Evolutionary conservation across 495 filamentous ascomycete species (phyloP), one percentile per base, ranked within the genome.

Genomic region (Penicillium waksmanii): DNA sequence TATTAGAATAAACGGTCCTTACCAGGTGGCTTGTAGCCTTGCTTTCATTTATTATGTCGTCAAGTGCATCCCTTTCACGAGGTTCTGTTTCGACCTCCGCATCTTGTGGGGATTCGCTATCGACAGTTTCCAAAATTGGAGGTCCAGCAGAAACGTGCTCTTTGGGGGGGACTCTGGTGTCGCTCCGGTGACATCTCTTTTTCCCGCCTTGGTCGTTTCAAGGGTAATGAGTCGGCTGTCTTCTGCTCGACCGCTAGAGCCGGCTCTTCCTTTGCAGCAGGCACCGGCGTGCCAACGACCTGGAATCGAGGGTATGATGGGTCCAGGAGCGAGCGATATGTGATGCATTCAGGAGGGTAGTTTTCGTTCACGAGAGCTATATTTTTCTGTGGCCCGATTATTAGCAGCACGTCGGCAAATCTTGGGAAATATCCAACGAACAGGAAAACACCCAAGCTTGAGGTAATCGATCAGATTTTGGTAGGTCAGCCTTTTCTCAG

Each of bases 341-440:
- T 74, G 35, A 95, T 85, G 55, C 93, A 97, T 13, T 97, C 91
- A 0, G 91, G 72, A 4, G 90, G 85, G 66, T 92, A 98, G 3
- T 77, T 73, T 52, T 95, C 91, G 57, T 92, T 89, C 15, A 97
- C 92, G 0, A 94, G 51, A 43, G 72, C 67, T 15, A 89, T 65
- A 6, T 73, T 64, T 8, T 72, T 56, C 85, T 88, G 27, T 10
- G 17, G 42, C 25, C 36, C 27, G 27, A 17, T 38, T 53, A 31
- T 79, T 46, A 85, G 67, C 43, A 36, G 31, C 56, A 51, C 49
- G 69, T 42, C 12, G 65, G 44, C 11, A 56, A 49, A 58, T 50
- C 31, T n/a, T 11, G 50, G 62, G 54, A 42, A 54, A 31, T 53
- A 5, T 18, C 5, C 27, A 10, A 64, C 75, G 67, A 57, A 85